Evolutionary conservation across 2,329 filamentous ascomycete genomes (phyloP).

Genomic region (Didymellaceae sp.): DNA sequence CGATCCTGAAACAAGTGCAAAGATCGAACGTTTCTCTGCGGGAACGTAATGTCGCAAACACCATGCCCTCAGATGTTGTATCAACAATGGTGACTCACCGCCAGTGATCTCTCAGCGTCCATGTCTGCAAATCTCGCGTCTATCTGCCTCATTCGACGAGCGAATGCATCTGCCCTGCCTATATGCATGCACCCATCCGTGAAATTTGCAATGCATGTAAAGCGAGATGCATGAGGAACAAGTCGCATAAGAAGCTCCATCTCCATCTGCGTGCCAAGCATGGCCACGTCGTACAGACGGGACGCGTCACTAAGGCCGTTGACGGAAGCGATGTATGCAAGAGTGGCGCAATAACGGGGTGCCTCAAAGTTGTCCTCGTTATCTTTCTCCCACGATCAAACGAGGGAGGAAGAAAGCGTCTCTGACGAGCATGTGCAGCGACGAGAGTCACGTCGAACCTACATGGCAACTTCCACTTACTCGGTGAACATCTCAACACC

Average conservation of each 20-base stretch:
- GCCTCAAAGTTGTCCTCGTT: no score
- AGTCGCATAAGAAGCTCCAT: background rate
- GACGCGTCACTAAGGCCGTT: background rate
- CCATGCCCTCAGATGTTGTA: background rate
- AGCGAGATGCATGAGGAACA: background rate
- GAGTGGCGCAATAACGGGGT: slow-evolving; percentile 13
- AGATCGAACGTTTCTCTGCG: no score
- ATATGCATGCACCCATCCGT: slow-evolving; percentile 1
- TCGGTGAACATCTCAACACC: background rate
- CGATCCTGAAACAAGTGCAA: no score
- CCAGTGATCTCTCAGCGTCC: background rate
- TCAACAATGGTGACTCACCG: background rate
- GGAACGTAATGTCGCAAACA: no score
- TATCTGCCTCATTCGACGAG: background rate
- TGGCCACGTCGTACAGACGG: slow-evolving; percentile 2
- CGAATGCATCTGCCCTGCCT: background rate
- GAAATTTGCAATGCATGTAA: background rate
- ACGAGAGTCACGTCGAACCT: no score
- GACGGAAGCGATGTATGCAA: background rate
- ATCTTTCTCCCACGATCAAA: no score
- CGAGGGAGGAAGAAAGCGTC: no score
- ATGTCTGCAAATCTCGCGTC: background rate
- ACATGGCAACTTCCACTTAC: no score
- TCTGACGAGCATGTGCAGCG: no score
- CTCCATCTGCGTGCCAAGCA: slow-evolving; percentile 1